A percentile compares a stretch with the other conserved stretches of the same genome.
These are phyloP conservation scores for Oryza glumipatula DNA, from an alignment of 176 grass and related monocot species.

Conservation along the genomic window DNA sequence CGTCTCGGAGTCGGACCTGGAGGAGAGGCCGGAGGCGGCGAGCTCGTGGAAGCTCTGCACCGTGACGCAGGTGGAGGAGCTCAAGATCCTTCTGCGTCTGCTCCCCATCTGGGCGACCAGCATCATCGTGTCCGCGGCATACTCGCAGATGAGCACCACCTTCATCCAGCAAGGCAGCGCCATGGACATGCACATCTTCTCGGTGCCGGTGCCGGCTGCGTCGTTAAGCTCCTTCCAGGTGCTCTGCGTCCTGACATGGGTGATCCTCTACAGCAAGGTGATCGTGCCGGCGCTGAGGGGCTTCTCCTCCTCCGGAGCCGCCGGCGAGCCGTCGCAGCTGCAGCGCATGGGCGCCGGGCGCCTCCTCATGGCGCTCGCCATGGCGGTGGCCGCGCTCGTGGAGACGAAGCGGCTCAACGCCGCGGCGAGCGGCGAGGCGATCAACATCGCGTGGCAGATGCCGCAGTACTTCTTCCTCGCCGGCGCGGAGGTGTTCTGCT, in stretches of 20 bases:
- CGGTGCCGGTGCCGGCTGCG: constrained; percentile 57
- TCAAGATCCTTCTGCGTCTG: constrained; percentile 66
- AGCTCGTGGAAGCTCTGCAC: constrained; percentile 60
- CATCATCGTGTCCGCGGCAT: constrained; percentile 59
- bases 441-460: constrained; percentile 73
- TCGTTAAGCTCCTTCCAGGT: constrained; percentile 70
- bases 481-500: constrained; percentile 64
- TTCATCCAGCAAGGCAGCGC: constrained; percentile 76
- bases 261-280: constrained; percentile 63
- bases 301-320: neutral
- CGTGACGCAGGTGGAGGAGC: constrained; percentile 78
- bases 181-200: constrained; percentile 61
- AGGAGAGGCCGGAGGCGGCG: constrained; percentile 29
- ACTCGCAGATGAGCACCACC: constrained; percentile 75
- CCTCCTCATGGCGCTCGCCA: constrained; percentile 57
- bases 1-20: constrained; percentile 50
- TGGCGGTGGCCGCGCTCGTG: constrained; percentile 54
- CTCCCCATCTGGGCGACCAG: constrained; percentile 68
- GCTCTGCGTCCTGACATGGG: constrained; percentile 58
- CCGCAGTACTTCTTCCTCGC: constrained; percentile 71
- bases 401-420: constrained; percentile 60
- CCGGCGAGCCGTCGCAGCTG: constrained; percentile 57
- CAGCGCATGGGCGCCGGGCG: constrained; percentile 73
- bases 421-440: constrained; percentile 29
- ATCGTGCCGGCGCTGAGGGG: constrained; percentile 45